Evolutionary conservation across 306 rosid species (phyloP).

Genomic region (Luffa acutangula): DNA sequence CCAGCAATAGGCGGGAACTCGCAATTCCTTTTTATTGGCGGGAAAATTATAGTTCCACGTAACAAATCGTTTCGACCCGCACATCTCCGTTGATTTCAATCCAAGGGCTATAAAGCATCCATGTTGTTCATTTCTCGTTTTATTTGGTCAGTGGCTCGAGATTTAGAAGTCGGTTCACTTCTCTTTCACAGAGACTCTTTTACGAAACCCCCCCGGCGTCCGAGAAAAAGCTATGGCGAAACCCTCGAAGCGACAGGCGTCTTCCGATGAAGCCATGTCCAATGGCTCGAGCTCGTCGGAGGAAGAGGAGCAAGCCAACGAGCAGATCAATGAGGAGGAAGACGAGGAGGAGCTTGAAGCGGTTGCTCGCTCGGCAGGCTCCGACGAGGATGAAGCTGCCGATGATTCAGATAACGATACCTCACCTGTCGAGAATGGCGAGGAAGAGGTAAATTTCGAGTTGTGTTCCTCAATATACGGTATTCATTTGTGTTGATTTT

Average conservation of each 20-base stretch:
- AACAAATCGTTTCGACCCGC: conserved; percentile 23
- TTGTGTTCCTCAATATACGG: not conserved
- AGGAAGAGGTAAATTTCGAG: conserved; percentile 34
- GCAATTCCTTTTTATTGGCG: conserved; percentile 36
- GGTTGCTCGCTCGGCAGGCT: conserved; percentile 74
- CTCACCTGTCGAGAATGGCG: conserved; percentile 26
- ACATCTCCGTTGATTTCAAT: conserved; percentile 18
- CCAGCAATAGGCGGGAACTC: conserved; percentile 39
- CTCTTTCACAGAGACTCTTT: not conserved
- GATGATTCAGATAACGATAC: conserved; percentile 30
- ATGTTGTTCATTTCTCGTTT: not conserved
- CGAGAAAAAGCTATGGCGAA: conserved; percentile 46
- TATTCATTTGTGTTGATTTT: not conserved
- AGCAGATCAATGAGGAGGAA: conserved; percentile 63
- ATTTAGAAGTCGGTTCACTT: conserved; percentile 13
- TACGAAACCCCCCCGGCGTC: conserved; percentile 47
- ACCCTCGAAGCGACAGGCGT: conserved; percentile 38
- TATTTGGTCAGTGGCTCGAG: conserved; percentile 2
- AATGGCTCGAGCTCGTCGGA: conserved; percentile 38
- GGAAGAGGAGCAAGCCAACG: conserved; percentile 39
- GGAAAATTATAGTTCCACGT: conserved; percentile 31
- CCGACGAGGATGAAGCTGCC: conserved; percentile 43
- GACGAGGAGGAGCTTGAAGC: conserved; percentile 90
- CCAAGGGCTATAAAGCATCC: conserved; percentile 23
- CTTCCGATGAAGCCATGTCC: conserved; percentile 70